Evolutionary conservation across 148 eudicot species (phyloP).

Genomic region (Silene uniflora): DNA sequence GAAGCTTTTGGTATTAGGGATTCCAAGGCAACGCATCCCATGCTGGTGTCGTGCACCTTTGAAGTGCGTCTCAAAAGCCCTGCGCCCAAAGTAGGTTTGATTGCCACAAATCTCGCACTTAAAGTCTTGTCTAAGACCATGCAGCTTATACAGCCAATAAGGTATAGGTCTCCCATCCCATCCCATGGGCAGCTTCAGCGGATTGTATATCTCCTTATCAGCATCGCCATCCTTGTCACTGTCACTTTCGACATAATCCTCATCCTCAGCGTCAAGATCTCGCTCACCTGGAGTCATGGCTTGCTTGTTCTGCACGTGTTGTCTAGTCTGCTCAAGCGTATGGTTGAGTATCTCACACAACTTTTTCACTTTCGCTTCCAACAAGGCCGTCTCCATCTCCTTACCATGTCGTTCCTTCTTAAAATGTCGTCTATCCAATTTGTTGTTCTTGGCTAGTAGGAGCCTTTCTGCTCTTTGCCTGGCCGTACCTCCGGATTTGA

Average conservation of each 20-base stretch:
- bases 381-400: neutral
- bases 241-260: neutral
- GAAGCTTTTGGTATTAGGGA: no score
- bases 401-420: neutral
- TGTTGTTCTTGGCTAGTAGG: neutral
- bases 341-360: neutral
- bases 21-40: no score
- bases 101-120: neutral
- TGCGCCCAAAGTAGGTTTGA: no score
- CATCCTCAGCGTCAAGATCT: neutral
- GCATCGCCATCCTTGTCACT: neutral
- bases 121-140: conserved; percentile 2
- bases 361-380: conserved; percentile 10
- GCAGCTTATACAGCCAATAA: conserved; percentile 19
- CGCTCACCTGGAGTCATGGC: neutral
- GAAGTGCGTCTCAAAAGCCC: no score
- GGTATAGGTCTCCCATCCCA: conserved; percentile 17
- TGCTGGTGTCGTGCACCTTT: no score
- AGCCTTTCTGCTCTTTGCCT: conserved; percentile 14
- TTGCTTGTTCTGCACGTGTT: conserved; percentile 1
- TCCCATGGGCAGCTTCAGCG: conserved; percentile 7
- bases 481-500: conserved; percentile 12
- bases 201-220: neutral
- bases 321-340: conserved; percentile 2
- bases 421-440: neutral